Base-by-base conservation (phyloP, 129 eudicot species). In the Rutidosis leptorrhynchoides region DNA sequence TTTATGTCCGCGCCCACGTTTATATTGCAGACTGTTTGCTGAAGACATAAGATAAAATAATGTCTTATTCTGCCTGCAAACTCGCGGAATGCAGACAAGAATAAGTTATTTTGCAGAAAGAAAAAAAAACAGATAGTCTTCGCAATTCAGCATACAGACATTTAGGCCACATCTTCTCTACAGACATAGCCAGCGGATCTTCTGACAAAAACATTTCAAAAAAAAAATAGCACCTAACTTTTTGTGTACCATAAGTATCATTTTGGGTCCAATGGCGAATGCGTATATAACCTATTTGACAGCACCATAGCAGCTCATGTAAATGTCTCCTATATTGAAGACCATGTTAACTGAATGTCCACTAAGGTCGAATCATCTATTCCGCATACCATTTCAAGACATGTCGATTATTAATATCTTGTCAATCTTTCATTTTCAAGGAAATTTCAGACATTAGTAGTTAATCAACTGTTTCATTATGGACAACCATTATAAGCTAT, bases 261-360 rank as follows among this genome's bases (percentile, higher is more conserved):
- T 32, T 23, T 7, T 21, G 72, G 64, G 74, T 43, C 58, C 26
- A 28, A 22, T 46, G 26, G 16, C 35, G 37, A 40, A 57, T 19
- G 65, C 32, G 5, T 46, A 45, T 14, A 1, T 14, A 21, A 14
- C 60, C 32, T 70, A 58, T 43, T 40, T 58, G 59, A 59, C 67
- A 59, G 33, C 67, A 58, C 46, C 22, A 59, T 20, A 59, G n/a
- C 9, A 63, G 26, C 33, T 63, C 68, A 40, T 21, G 35, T 55
- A 63, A 63, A 40, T 63, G 68, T 40, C 54, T 42, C 35, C 54
- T 40, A 14, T 63, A 22, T 20, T 21, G 59, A 67, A 59, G 75
- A 59, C 68, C 43, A 43, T 6, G 7, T 22, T 27, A 70, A 58
- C 27, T 70, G 75, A 54, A 53, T 29, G 15, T 70, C 20, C 75